phyloP scores from a whole-genome alignment of 352 stramenopile genomes.

The Globisporangium heterothallicum region DNA sequence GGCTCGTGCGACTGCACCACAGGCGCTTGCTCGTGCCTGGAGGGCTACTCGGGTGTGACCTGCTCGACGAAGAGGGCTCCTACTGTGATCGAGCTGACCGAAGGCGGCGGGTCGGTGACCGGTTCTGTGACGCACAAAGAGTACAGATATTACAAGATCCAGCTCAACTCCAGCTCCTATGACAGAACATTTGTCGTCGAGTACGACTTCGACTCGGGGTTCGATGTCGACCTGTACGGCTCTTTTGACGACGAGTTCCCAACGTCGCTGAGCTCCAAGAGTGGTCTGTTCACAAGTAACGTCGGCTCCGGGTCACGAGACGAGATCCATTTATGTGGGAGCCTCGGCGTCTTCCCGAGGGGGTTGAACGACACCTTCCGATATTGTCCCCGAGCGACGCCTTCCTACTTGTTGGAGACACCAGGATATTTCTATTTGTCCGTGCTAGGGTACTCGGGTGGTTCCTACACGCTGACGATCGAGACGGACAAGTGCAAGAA shows the following conservation, averaged over 20 bases:
- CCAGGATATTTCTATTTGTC: slow-evolving; percentile 70
- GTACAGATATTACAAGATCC: slow-evolving; percentile 72
- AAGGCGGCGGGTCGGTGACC: slow-evolving; percentile 15
- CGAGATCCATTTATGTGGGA: slow-evolving; percentile 66
- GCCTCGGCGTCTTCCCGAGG: slow-evolving; percentile 54
- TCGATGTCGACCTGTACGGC: slow-evolving; percentile 65
- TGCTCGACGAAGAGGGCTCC: slow-evolving; percentile 23
- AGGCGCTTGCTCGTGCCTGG: slow-evolving; percentile 43
- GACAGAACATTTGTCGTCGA: slow-evolving; percentile 59
- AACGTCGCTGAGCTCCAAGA: slow-evolving; percentile 40
- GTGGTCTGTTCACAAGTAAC: slow-evolving; percentile 51
- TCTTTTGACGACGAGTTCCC: slow-evolving; percentile 64
- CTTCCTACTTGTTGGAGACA: slow-evolving; percentile 44
- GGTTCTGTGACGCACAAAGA: slow-evolving; percentile 35
- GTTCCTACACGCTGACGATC: slow-evolving; percentile 32
- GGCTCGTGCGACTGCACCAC: slow-evolving; percentile 61
- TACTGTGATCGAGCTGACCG: slow-evolving; percentile 19
- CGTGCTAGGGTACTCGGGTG: slow-evolving; percentile 47
- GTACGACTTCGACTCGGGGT: slow-evolving; percentile 17
- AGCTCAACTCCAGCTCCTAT: slow-evolving; percentile 50
- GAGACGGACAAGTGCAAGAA: slow-evolving; percentile 64
- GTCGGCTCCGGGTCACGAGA: slow-evolving; percentile 30
- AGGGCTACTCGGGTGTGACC: slow-evolving; percentile 37
- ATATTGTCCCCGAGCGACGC: slow-evolving; percentile 43
- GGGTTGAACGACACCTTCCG: slow-evolving; percentile 51